These are phyloP conservation scores for Jamesozyma spencerorum DNA, from an alignment of 805 yeast species.

Conservation along the genomic window DNA sequence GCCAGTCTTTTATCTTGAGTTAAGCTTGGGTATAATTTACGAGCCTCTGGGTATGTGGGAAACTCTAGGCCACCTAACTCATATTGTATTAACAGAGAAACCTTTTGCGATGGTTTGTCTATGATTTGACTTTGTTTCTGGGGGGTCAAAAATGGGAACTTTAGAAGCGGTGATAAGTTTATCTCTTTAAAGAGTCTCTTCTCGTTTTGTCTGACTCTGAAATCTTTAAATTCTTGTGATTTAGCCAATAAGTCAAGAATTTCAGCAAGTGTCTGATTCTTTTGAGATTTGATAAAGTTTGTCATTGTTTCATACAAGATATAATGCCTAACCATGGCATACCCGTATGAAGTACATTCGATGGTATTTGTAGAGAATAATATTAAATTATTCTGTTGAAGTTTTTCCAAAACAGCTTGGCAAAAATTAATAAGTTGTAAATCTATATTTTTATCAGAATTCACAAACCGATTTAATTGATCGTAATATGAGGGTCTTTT, in stretches of 20 bases:
- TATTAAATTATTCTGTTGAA: slow-evolving; percentile 27
- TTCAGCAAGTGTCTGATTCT: slow-evolving; percentile 12
- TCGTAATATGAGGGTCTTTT: slow-evolving; percentile 35
- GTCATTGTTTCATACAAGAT: slow-evolving; percentile 38
- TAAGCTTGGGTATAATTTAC: slow-evolving; percentile 33
- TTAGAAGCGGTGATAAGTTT: slow-evolving; percentile 32
- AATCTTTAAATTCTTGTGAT: slow-evolving; percentile 34
- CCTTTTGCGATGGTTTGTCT: slow-evolving; percentile 30
- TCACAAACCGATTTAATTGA: slow-evolving; percentile 21
- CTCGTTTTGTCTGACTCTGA: slow-evolving; percentile 37
- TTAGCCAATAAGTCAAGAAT: slow-evolving; percentile 26
- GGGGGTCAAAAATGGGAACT: slow-evolving; percentile 30
- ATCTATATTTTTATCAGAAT: slow-evolving; percentile 19
- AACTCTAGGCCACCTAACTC: slow-evolving; percentile 43
- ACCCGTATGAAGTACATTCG: slow-evolving; percentile 35
- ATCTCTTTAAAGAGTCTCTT: slow-evolving; percentile 38
- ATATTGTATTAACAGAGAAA: slow-evolving; percentile 37
- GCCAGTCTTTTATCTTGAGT: slow-evolving; percentile 37
- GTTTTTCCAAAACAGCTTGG: slow-evolving; percentile 26
- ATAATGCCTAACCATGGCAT: slow-evolving; percentile 42
- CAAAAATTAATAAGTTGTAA: slow-evolving; percentile 30
- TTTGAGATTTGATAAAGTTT: slow-evolving; percentile 19
- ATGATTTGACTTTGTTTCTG: slow-evolving; percentile 21
- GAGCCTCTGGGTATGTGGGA: slow-evolving; percentile 37
- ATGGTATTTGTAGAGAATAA: slow-evolving; percentile 16